Conservation (phyloP, 179 eudicot genomes). For the Beta corolliflora region DNA sequence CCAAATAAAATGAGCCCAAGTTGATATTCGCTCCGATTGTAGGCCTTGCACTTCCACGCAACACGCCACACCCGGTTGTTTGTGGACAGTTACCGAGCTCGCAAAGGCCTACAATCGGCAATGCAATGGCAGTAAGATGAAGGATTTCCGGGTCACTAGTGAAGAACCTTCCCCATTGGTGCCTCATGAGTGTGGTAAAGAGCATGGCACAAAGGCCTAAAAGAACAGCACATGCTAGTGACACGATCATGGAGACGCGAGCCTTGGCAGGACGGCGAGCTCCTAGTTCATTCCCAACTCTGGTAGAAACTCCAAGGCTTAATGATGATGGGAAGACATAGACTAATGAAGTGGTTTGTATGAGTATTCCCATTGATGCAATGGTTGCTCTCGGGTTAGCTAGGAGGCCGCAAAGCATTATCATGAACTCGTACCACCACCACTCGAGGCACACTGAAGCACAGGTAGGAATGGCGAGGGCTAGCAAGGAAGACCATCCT, state of each 20-base stretch:
- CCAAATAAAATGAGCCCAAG: conserved; percentile 62
- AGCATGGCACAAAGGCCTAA: conserved; percentile 46
- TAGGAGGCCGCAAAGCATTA: conserved; percentile 55
- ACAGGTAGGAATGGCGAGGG: conserved; percentile 56
- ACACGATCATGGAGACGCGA: conserved; percentile 49
- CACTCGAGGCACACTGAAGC: conserved; percentile 70
- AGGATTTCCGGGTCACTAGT: conserved; percentile 47
- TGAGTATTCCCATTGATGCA: conserved; percentile 70
- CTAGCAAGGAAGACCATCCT: conserved; percentile 57
- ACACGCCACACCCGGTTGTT: conserved; percentile 60
- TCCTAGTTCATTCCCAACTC: conserved; percentile 63
- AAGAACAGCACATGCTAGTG: conserved; percentile 40
- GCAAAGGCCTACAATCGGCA: conserved; percentile 64
- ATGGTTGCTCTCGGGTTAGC: conserved; percentile 56
- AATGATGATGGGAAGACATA: conserved; percentile 66
- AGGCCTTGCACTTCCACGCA: conserved; percentile 71
- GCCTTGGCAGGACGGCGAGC: conserved; percentile 50
- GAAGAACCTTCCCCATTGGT: conserved; percentile 58
- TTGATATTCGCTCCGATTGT: conserved; percentile 64
- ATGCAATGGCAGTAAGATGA: conserved; percentile 47
- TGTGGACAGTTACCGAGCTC: conserved; percentile 44
- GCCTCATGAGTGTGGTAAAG: conserved; percentile 54
- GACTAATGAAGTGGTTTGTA: conserved; percentile 61
- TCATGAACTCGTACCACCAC: conserved; percentile 88
- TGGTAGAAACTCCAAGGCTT: conserved; percentile 60